Conservation (phyloP, 2,329 filamentous ascomycete genomes). For the Cytospora chrysosperma region DNA sequence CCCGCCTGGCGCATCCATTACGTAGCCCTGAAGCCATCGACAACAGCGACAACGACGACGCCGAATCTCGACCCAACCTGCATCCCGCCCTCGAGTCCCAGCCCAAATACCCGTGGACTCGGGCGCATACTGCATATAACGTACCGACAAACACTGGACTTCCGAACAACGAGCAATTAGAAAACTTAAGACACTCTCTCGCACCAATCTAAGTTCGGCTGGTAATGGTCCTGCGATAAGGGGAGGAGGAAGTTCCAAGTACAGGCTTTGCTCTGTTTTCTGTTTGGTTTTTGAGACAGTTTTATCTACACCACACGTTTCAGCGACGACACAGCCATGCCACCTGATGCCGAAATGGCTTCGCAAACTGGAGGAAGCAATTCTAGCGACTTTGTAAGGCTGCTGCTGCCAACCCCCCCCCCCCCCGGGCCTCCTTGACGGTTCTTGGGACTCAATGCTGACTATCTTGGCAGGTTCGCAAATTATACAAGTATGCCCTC, state of each 20-base stretch:
- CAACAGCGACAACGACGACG: not conserved
- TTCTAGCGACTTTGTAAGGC: slow-evolving; percentile 92
- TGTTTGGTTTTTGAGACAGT: not conserved
- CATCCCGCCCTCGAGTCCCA: not conserved
- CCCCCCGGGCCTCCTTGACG: not conserved
- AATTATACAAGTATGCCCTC: slow-evolving; percentile 85
- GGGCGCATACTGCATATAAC: not conserved
- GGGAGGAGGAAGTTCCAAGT: not conserved
- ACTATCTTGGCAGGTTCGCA: slow-evolving; percentile 70
- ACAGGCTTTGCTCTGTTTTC: not conserved
- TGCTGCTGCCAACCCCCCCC: no score
- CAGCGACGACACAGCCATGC: slow-evolving; percentile 32
- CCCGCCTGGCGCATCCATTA: not conserved
- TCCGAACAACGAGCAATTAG: not conserved
- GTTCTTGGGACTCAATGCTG: not conserved
- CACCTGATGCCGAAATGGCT: slow-evolving; percentile 39
- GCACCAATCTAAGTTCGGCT: not conserved
- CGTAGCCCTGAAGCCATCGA: not conserved
- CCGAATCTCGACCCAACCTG: not conserved
- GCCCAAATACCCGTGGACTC: not conserved
- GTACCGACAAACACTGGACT: not conserved
- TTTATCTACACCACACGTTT: not conserved
- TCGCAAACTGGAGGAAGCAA: slow-evolving; percentile 61
- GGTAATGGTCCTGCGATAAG: not conserved
- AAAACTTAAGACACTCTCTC: not conserved